Percentiles rank a stretch among this genome's conserved stretches.
Conservation (phyloP, 2,329 filamentous ascomycete genomes). For the Metarhizium anisopliae region DNA sequence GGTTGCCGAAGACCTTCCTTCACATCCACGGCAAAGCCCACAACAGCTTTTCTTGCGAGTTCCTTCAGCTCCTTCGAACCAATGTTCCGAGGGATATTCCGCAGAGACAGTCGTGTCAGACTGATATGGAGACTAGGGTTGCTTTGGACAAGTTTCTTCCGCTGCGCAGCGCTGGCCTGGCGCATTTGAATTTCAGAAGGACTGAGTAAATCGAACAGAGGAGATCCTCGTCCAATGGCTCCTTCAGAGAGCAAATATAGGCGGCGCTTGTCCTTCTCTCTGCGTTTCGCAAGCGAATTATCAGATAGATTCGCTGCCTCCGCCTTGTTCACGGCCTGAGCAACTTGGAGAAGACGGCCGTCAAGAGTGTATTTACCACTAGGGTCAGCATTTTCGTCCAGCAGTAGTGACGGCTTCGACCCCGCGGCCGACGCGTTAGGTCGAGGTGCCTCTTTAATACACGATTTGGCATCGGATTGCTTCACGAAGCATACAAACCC, state of each 20-base stretch:
- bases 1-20: conserved; percentile 67
- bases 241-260: conserved; percentile 86
- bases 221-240: conserved; percentile 65
- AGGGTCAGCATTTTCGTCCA: conserved; percentile 75
- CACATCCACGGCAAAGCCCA: conserved; percentile 87
- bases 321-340: conserved; percentile 74
- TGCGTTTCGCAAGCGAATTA: conserved; percentile 51
- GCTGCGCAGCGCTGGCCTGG: conserved; percentile 76
- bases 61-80: conserved; percentile 84
- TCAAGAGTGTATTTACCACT: conserved; percentile 84
- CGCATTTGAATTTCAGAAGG: conserved; percentile 79
- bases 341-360: conserved; percentile 75
- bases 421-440: conserved; percentile 35
- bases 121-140: conserved; percentile 87
- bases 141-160: conserved; percentile 80
- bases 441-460: conserved; percentile 66
- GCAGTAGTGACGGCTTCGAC: conserved; percentile 71
- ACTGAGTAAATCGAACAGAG: conserved; percentile 67
- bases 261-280: conserved; percentile 79
- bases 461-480: conserved; percentile 63
- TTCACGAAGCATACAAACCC: conserved; percentile 92
- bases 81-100: conserved; percentile 80
- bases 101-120: conserved; percentile 80
- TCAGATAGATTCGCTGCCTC: conserved; percentile 71
- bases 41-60: conserved; percentile 82